A percentile compares a stretch with the other conserved stretches of the same genome.
These are phyloP conservation scores for Pterocarpus santalinus DNA, from an alignment of 306 rosid genomes.

Conservation along the genomic window DNA sequence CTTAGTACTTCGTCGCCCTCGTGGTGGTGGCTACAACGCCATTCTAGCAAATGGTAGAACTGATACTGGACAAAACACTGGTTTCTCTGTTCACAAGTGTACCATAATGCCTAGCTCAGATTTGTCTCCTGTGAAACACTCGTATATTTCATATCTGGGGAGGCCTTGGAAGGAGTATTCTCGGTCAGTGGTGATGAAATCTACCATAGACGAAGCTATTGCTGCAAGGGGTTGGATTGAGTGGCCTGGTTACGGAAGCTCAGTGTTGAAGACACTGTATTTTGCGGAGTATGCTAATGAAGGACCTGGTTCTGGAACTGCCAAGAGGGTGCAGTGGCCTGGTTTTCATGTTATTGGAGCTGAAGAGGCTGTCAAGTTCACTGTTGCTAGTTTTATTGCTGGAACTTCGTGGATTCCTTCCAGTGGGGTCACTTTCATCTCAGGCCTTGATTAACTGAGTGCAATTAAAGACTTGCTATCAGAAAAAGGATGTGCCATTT, in stretches of 20 bases:
- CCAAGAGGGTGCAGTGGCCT: slow-evolving; percentile 56
- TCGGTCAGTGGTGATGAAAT: slow-evolving; percentile 57
- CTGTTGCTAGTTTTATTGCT: slow-evolving; percentile 50
- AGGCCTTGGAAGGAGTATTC: slow-evolving; percentile 67
- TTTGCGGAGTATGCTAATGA: slow-evolving; percentile 57
- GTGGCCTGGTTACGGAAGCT: slow-evolving; percentile 58
- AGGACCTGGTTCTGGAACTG: slow-evolving; percentile 55
- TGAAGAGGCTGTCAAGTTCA: slow-evolving; percentile 48
- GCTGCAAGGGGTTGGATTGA: slow-evolving; percentile 52
- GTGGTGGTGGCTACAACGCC: slow-evolving; percentile 32
- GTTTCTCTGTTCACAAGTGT: slow-evolving; percentile 63
- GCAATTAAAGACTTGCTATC: not conserved
- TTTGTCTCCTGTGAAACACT: slow-evolving; percentile 40
- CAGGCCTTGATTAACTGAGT: slow-evolving; percentile 44
- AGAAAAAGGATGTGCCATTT: not conserved
- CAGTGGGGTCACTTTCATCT: slow-evolving; percentile 49
- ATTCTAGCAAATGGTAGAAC: slow-evolving; percentile 59
- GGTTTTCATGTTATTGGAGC: slow-evolving; percentile 55
- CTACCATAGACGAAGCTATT: slow-evolving; percentile 49
- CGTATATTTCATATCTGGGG: slow-evolving; percentile 50
- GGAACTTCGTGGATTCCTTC: slow-evolving; percentile 68
- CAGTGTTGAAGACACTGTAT: slow-evolving; percentile 44
- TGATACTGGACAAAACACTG: slow-evolving; percentile 61
- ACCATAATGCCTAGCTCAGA: slow-evolving; percentile 44
- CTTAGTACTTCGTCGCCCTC: slow-evolving; percentile 48